Conservation (phyloP, 148 eudicot genomes). For the Pouteria glomerata region DNA sequence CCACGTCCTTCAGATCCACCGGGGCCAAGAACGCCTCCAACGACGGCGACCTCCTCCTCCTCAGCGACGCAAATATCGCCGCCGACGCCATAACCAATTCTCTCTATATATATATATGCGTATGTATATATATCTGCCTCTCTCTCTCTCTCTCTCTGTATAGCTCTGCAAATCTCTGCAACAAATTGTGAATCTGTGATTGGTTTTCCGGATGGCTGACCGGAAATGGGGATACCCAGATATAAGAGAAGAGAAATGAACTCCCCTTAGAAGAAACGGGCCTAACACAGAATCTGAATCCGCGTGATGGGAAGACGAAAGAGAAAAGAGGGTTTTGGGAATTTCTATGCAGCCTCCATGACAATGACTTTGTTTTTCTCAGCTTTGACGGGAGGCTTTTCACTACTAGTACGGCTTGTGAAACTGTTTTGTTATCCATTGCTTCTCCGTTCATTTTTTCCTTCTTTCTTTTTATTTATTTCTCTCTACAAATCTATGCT, state of each 20-base stretch:
- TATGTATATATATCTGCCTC: not conserved
- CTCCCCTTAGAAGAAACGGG: not conserved
- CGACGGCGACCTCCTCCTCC: conserved; percentile 71
- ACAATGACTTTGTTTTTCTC: conserved; percentile 6
- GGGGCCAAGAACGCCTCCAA: conserved; percentile 85
- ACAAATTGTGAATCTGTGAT: not conserved
- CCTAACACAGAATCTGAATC: not conserved
- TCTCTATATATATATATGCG: not conserved
- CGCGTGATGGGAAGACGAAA: conserved; percentile 1
- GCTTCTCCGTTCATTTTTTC: too few relatives aligned
- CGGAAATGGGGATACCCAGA: not conserved
- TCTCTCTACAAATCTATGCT: too few relatives aligned
- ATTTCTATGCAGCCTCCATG: not conserved
- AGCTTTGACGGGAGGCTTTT: too few relatives aligned
- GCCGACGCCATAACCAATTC: conserved; percentile 51
- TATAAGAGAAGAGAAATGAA: not conserved
- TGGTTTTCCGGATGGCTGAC: too few relatives aligned
- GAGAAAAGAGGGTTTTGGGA: not conserved
- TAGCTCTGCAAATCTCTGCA: not conserved
- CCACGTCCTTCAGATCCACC: conserved; percentile 54
- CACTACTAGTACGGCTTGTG: too few relatives aligned
- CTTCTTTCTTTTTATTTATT: too few relatives aligned
- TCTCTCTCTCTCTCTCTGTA: conserved; percentile 11
- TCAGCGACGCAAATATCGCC: conserved; percentile 62
- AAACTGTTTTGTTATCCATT: too few relatives aligned